A percentile compares a stretch with the other conserved stretches of the same genome.
phyloP scores from a whole-genome alignment of 2,329 filamentous ascomycete genomes.

The Sclerotinia sclerotiorum region DNA sequence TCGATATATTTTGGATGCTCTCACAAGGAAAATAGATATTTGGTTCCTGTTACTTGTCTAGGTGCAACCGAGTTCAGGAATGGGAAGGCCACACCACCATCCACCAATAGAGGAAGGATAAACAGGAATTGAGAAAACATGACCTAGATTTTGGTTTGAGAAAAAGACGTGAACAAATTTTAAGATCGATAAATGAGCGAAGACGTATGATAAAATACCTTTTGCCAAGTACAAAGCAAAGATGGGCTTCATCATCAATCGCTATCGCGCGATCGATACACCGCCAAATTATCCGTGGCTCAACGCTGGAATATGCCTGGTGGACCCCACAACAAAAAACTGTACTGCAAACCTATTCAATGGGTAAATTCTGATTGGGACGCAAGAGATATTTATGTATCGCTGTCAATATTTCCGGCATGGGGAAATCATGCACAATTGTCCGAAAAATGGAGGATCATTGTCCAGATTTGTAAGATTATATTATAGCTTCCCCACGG shows the following conservation, averaged over 20 bases:
- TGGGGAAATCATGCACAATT: not conserved
- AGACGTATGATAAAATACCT: not conserved
- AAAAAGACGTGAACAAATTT: not conserved
- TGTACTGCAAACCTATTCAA: not conserved
- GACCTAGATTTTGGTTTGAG: not conserved
- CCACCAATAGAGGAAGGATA: not conserved
- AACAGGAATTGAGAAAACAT: conserved; percentile 4
- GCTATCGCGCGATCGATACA: not conserved
- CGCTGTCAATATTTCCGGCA: not conserved
- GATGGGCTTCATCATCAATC: not conserved
- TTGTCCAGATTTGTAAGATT: too few relatives aligned
- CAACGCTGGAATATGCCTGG: not conserved
- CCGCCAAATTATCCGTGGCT: conserved; percentile 5
- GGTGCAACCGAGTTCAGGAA: not conserved
- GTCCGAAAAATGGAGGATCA: too few relatives aligned
- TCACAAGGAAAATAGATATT: conserved; percentile 12
- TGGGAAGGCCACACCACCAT: not conserved
- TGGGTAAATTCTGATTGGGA: conserved; percentile 15
- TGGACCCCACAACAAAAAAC: conserved; percentile 6
- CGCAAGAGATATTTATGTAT: not conserved
- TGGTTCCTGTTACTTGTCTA: not conserved
- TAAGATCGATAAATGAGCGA: not conserved
- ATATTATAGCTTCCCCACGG: too few relatives aligned
- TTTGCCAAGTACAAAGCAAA: too few relatives aligned
- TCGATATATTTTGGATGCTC: not conserved